Percentiles rank a stretch among this genome's conserved stretches.
Evolutionary conservation across 1,284 basidiomycete species (phyloP).

Genomic region (Entoloma clypeatum): DNA sequence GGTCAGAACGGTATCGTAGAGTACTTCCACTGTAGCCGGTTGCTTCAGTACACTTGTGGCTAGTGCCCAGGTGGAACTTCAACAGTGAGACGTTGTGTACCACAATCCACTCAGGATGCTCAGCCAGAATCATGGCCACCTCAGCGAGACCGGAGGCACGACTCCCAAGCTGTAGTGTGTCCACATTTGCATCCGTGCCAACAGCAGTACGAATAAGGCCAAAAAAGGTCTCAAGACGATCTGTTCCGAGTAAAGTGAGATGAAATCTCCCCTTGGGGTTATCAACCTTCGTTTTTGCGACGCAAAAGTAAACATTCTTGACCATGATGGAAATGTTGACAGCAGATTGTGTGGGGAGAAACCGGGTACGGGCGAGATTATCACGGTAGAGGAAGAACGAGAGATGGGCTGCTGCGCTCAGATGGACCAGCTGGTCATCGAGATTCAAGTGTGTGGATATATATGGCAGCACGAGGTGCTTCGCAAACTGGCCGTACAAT

Average conservation of each 20-base stretch:
- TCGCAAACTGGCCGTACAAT: not conserved
- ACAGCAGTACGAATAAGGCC: slow-evolving; percentile 33
- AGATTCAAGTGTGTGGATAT: not conserved
- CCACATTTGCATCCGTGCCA: slow-evolving; percentile 32
- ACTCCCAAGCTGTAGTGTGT: slow-evolving; percentile 27
- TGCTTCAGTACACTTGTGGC: too few species aligned
- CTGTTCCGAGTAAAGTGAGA: slow-evolving; percentile 35
- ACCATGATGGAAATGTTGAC: slow-evolving; percentile 36
- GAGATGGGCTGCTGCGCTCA: not conserved
- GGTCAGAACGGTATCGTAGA: too few species aligned
- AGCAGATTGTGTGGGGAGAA: slow-evolving; percentile 29
- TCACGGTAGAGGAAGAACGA: not conserved
- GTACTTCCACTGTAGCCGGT: too few species aligned
- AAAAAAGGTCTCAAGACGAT: slow-evolving; percentile 33
- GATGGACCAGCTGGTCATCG: not conserved
- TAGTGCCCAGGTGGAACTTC: too few species aligned
- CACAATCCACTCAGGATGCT: slow-evolving; percentile 34
- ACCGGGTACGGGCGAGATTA: slow-evolving; percentile 10
- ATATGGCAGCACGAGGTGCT: not conserved
- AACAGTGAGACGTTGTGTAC: slow-evolving; percentile 26
- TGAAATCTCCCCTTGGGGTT: slow-evolving; percentile 29
- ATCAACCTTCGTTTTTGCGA: slow-evolving; percentile 35
- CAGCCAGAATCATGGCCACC: slow-evolving; percentile 28
- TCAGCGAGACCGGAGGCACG: slow-evolving; percentile 29
- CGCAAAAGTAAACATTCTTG: slow-evolving; percentile 35